Base-by-base conservation (phyloP, 1,284 basidiomycete genomes). In the Meira nashicola region DNA sequence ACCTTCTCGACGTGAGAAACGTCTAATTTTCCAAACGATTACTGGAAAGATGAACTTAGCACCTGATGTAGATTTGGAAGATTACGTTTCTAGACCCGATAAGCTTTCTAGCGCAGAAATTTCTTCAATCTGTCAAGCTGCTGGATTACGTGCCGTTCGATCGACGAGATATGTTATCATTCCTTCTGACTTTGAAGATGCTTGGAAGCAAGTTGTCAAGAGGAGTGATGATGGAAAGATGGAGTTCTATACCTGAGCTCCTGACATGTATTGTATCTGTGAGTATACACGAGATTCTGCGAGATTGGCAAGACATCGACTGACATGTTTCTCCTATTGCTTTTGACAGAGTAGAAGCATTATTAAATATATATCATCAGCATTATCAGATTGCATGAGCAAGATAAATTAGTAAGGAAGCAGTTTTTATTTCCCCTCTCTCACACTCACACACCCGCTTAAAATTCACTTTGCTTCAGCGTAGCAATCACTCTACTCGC, bases 131-230 rank as follows among this genome's bases (percentile, higher is more conserved):
- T 93, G 92, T 56, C 95, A 99, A 81, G 92, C 91, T 14, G 95
- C 95, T 50, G 95, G 95, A 74, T 82, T 99, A 38, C 94, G 98
- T 86, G 94, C 94, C 67, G 94, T 97, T 37, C 86, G 94, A 62
- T 96, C 95, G 83, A 97, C 97, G 80, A 87, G 95, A 74, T 99
- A 98, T 80, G 74, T 99, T 58, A 94, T 99, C 77, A 83, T 98
- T 51, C 94, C 95, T 0, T 86, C 89, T 37, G 95, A 99, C 84
- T 98, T 97, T 54, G 50, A 58, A 57, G 60, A 55, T 62, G 74
- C 74, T 5, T 72, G 70, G 71, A 76, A 76, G 65, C 75, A 77
- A 62, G 65, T 73, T 21, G 68, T 76, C 60, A 76, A 75, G 67
- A 72, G 71, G 67, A 57, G 64, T n/a, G 74, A 76, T 60, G 69